Evolutionary conservation across 2,329 filamentous ascomycete genomes (phyloP), one percentile per base, ranked within the genome.

Genomic region (Alternaria triticina): DNA sequence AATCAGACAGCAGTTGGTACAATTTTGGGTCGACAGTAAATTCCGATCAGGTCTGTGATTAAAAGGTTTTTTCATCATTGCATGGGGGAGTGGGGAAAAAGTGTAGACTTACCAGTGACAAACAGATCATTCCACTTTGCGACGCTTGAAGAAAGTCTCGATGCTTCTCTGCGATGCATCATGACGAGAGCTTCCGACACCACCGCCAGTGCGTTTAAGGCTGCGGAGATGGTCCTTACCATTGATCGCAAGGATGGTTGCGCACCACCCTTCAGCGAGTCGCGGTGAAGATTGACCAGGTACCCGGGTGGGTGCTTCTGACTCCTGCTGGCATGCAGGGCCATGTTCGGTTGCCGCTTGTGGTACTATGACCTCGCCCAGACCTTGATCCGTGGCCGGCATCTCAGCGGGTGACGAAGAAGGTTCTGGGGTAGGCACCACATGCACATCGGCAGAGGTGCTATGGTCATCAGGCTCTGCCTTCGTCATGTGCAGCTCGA

Each of bases 21-120:
- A 88, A 89, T 88, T 82, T 83, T 78, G 56, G 84, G 86, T 91
- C 90, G 86, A 91, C 90, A 92, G 85, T 74, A 74, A 78, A 81
- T 91, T 93, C 89, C 86, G 91, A 90, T 91, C 90, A 93, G 91
- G 90, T 93, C 90, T 93, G 90, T 93, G 90, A 90, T 85, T 36
- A 84, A 86, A 86, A 84, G 82, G 79, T 79, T 78, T 82, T 83
- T 70, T 87, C 86, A 86, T 86, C 85, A 87, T 83, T 74, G 69
- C 73, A 80, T 33, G 2, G 23, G 2, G 23, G 54, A 65, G 65
- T 66, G 61, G 27, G 59, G 46, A 63, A 64, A 59, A 61, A 44
- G 64, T 28, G 44, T 49, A 17, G 27, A 67, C 76, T 73, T 76
- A 80, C 76, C 62, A 44, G n/a, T 15, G 22, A 22, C 40, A 10